Evolutionary conservation across 768 basidiomycete genomes (phyloP).

Genomic region (Lentinula raphanica): DNA sequence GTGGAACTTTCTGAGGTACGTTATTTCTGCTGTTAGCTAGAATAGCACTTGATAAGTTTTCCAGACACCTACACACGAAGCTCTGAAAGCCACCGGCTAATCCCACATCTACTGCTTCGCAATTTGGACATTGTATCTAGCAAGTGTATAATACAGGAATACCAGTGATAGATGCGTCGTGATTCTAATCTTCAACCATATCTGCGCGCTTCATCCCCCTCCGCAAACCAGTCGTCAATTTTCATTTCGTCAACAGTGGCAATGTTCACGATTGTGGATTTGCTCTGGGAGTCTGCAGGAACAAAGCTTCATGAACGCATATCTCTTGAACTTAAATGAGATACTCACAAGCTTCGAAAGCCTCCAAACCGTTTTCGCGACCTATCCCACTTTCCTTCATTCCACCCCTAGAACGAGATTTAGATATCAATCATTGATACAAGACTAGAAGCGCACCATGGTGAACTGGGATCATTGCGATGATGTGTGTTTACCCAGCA

Average conservation of each 20-base stretch:
- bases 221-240: conserved; percentile 77
- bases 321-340: not conserved
- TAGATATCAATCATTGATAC: not conserved
- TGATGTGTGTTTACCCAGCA: conserved; percentile 91
- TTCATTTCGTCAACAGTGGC: conserved; percentile 54
- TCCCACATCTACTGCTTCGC: conserved; percentile 3
- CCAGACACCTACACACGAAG: conserved; percentile 47
- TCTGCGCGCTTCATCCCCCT: conserved; percentile 43
- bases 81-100: conserved; percentile 48
- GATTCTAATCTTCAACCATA: conserved; percentile 48
- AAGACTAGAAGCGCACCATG: conserved; percentile 51
- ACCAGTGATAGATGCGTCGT: not conserved
- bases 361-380: conserved; percentile 80
- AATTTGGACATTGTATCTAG: not conserved
- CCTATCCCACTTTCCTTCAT: conserved; percentile 90
- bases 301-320: not conserved
- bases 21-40: conserved; percentile 3
- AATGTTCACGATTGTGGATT: conserved; percentile 74
- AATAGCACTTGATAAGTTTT: conserved; percentile 2
- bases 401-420: conserved; percentile 56
- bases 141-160: not conserved
- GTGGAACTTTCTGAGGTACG: conserved; percentile 60
- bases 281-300: conserved; percentile 71
- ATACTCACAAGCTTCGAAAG: conserved; percentile 66
- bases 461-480: conserved; percentile 83